Conservation (phyloP, 2,329 filamentous ascomycete species). For the Verticillium alfalfae region DNA sequence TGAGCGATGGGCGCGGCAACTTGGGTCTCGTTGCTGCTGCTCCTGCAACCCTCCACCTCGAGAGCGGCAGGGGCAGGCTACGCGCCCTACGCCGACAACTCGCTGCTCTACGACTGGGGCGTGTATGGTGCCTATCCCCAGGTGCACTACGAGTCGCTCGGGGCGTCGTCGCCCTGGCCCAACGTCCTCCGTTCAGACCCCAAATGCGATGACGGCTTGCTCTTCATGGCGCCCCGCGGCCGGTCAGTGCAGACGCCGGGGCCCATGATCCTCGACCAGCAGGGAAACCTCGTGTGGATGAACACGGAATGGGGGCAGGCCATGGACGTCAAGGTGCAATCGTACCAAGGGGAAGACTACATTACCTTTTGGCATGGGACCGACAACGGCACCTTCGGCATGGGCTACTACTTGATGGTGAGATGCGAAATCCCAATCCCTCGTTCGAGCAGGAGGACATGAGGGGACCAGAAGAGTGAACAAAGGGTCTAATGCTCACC, state of each 20-base stretch:
- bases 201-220: conserved; percentile 28
- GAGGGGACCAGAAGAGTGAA: neutral
- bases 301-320: conserved; percentile 20
- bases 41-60: neutral
- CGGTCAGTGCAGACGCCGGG: conserved; percentile 27
- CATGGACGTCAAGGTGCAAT: conserved; percentile 19
- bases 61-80: neutral
- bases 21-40: neutral
- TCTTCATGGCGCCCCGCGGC: conserved; percentile 31
- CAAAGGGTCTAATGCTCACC: neutral
- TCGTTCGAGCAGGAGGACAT: no score
- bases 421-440: neutral
- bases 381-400: conserved; percentile 38
- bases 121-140: conserved; percentile 15
- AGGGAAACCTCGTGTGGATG: conserved; percentile 40
- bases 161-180: conserved; percentile 21
- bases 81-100: neutral
- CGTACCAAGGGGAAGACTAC: conserved; percentile 7
- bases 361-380: conserved; percentile 29
- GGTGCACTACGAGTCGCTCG: conserved; percentile 14
- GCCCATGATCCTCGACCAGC: conserved; percentile 35
- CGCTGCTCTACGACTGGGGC: conserved; percentile 14
- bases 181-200: conserved; percentile 19
- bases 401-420: conserved; percentile 41
- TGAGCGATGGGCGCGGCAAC: neutral